These are phyloP conservation scores for Elsinoe arachidis DNA, from an alignment of 2,329 filamentous ascomycete species.

Conservation along the genomic window DNA sequence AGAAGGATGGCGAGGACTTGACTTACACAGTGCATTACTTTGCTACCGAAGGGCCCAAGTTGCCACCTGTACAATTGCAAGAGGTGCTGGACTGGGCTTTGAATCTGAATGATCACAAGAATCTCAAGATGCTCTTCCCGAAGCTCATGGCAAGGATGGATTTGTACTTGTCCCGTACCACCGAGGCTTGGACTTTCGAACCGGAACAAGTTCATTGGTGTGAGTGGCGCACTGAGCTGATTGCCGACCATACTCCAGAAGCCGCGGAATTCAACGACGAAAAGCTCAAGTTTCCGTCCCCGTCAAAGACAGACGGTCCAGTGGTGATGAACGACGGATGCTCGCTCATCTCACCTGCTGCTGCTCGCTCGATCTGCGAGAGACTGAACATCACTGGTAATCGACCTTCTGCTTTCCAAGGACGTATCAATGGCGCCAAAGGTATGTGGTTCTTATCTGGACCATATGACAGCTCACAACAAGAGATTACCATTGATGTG, in stretches of 20 bases:
- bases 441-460: constrained; percentile 63
- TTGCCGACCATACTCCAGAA: constrained; percentile 29
- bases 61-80: constrained; percentile 18
- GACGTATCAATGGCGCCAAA: constrained; percentile 62
- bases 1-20: constrained; percentile 12
- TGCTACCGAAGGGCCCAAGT: constrained; percentile 18
- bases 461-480: constrained; percentile 34
- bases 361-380: constrained; percentile 47
- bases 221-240: constrained; percentile 23
- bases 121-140: constrained; percentile 22
- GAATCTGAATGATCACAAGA: constrained; percentile 27
- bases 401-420: constrained; percentile 60
- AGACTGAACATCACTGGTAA: constrained; percentile 41
- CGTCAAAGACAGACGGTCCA: not conserved
- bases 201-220: constrained; percentile 29
- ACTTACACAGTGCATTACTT: constrained; percentile 20
- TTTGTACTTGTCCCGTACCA: constrained; percentile 34
- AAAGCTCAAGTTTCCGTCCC: constrained; percentile 19
- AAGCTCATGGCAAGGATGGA: constrained; percentile 38
- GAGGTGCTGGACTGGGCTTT: constrained; percentile 35
- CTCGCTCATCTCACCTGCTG: constrained; percentile 52
- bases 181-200: constrained; percentile 29
- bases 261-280: constrained; percentile 30
- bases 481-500: constrained; percentile 55
- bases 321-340: constrained; percentile 49